Percentiles rank a stretch among this genome's conserved stretches.
These are phyloP conservation scores for Penicillium odoratum DNA, from an alignment of 495 filamentous ascomycete genomes.

Conservation along the genomic window DNA sequence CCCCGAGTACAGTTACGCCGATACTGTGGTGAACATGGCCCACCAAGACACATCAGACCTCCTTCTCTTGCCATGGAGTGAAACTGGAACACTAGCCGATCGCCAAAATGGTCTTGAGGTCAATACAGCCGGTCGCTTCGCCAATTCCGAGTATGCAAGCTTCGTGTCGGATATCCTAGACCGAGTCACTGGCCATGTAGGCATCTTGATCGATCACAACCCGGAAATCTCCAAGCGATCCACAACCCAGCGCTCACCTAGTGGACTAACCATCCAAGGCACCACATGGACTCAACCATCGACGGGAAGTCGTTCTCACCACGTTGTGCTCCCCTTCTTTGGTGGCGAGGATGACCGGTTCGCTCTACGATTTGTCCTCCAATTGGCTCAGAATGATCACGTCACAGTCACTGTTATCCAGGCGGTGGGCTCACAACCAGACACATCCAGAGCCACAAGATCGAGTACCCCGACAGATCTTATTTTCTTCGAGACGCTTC, in stretches of 20 bases:
- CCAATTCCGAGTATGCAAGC: conserved; percentile 53
- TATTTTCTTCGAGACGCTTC: conserved; percentile 61
- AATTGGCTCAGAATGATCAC: conserved; percentile 72
- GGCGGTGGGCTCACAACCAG: conserved; percentile 14
- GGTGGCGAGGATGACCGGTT: conserved; percentile 83
- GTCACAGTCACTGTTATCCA: conserved; percentile 51
- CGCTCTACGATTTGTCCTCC: conserved; percentile 77
- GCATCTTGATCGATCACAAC: conserved; percentile 80
- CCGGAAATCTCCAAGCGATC: conserved; percentile 26
- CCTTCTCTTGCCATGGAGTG: conserved; percentile 87
- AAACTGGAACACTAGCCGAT: conserved; percentile 73
- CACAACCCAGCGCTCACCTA: conserved; percentile 45
- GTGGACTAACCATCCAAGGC: conserved; percentile 59
- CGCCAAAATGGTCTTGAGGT: conserved; percentile 34
- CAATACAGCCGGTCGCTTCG: conserved; percentile 30
- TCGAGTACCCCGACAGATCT: conserved; percentile 44
- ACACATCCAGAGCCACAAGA: neutral
- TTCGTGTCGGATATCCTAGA: conserved; percentile 68
- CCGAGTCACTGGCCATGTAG: conserved; percentile 63
- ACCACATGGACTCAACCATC: conserved; percentile 41
- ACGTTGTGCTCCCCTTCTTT: conserved; percentile 85
- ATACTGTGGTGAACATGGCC: conserved; percentile 68
- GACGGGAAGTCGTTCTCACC: conserved; percentile 65
- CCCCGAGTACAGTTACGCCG: conserved; percentile 75
- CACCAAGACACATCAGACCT: conserved; percentile 72